Evolutionary conservation across 768 basidiomycete species (phyloP).

Genomic region (Collybia sordida): DNA sequence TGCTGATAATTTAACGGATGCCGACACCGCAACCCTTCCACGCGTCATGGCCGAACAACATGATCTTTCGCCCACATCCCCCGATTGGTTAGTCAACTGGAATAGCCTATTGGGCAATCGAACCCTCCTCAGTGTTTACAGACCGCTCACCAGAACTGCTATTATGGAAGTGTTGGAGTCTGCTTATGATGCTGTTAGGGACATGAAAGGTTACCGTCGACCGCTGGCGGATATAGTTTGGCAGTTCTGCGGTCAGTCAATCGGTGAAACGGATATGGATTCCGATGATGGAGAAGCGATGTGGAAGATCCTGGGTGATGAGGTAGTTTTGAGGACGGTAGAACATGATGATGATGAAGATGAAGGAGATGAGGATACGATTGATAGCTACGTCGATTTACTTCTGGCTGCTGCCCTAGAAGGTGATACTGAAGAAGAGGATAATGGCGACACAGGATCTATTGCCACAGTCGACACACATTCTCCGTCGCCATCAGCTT

Average conservation of each 20-base stretch:
- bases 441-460: constrained; percentile 40
- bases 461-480: constrained; percentile 37
- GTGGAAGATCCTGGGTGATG: constrained; percentile 69
- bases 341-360: constrained; percentile 29
- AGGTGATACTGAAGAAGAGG: constrained; percentile 35
- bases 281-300: constrained; percentile 37
- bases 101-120: constrained; percentile 50
- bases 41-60: constrained; percentile 64
- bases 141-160: constrained; percentile 54
- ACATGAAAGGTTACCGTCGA: constrained; percentile 65
- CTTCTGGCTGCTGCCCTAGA: constrained; percentile 38
- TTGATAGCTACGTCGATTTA: constrained; percentile 35
- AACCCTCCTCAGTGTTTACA: constrained; percentile 36
- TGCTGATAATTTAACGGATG: constrained; percentile 68
- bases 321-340: constrained; percentile 55
- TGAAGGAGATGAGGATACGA: constrained; percentile 19
- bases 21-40: constrained; percentile 63
- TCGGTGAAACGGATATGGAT: constrained; percentile 25
- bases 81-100: constrained; percentile 75
- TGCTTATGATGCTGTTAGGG: constrained; percentile 66
- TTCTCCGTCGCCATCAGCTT: constrained; percentile 29
- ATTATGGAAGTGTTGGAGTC: constrained; percentile 56
- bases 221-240: constrained; percentile 54
- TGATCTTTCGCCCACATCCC: constrained; percentile 68
- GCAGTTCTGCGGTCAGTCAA: constrained; percentile 34